phyloP scores from a whole-genome alignment of 768 basidiomycete species.

The Boletus subcaerulescens region DNA sequence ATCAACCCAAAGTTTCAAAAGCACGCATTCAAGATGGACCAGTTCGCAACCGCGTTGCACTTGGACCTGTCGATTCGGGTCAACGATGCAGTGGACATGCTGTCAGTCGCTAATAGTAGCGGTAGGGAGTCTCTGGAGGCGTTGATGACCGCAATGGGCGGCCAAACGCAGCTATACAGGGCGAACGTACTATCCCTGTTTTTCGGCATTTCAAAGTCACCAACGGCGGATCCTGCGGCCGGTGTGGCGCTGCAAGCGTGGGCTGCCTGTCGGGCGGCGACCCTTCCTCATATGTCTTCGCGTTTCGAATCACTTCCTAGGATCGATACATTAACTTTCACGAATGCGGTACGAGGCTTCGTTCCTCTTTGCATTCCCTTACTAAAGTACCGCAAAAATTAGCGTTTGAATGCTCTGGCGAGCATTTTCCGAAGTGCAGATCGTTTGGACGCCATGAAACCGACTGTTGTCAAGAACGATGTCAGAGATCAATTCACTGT shows the following conservation, averaged over 20 bases:
- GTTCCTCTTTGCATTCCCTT: neutral
- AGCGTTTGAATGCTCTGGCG: slow-evolving; percentile 45
- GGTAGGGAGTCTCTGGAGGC: slow-evolving; percentile 34
- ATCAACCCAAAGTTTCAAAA: slow-evolving; percentile 29
- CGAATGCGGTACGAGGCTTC: slow-evolving; percentile 25
- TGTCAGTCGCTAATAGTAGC: slow-evolving; percentile 28
- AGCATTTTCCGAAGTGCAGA: slow-evolving; percentile 46
- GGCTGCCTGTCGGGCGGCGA: slow-evolving; percentile 40
- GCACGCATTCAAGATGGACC: slow-evolving; percentile 47
- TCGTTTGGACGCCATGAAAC: slow-evolving; percentile 48
- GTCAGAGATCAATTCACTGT: slow-evolving; percentile 29
- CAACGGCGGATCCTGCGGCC: slow-evolving; percentile 12
- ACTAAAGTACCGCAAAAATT: slow-evolving; percentile 3
- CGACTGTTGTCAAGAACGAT: slow-evolving; percentile 41
- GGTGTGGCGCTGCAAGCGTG: slow-evolving; percentile 43
- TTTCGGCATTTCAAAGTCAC: slow-evolving; percentile 10
- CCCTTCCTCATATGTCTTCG: slow-evolving; percentile 16
- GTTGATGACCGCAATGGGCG: slow-evolving; percentile 39
- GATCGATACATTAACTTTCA: slow-evolving; percentile 28
- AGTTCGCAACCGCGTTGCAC: slow-evolving; percentile 38
- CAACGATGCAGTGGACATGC: slow-evolving; percentile 38
- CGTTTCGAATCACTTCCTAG: slow-evolving; percentile 15
- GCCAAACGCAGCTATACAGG: slow-evolving; percentile 29
- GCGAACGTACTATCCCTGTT: slow-evolving; percentile 31
- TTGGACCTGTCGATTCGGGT: slow-evolving; percentile 38